Evolutionary conservation across 768 basidiomycete genomes (phyloP), one percentile per base, ranked within the genome.

Genomic region (Phanerochaete sordida): DNA sequence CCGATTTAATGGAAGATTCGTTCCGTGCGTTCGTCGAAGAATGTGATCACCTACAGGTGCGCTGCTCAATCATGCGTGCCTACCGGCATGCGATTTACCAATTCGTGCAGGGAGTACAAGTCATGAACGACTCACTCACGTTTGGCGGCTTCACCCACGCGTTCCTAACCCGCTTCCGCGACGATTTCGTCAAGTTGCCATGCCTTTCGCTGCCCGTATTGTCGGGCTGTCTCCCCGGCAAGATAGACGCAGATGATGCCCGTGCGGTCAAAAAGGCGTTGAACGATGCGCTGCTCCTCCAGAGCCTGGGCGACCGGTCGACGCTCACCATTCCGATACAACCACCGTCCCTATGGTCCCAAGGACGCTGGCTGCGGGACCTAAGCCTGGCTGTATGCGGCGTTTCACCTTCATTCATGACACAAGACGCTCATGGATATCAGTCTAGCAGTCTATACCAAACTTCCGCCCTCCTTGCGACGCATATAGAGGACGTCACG

Each of bases 11-110:
- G 82, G 90, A 92, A 45, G 84, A 81, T 4, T 77, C 84, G 13
- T 75, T 92, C 54, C 81, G 91, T 19, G 74, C 79, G 16, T 81
- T 88, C 57, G 78, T 89, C 4, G 91, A 93, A 68, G 90, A 91
- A 64, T 90, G 88, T 66, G 81, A 91, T 68, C 80, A 81, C 54
- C 76, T 87, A 15, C 91, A 91, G 82, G 90, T 88, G 55, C 8
- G 8, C 43, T 19, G 24, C 15, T 16, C 23, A 37, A n/a, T n/a
- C n/a, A n/a, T n/a, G n/a, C n/a, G n/a, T n/a, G n/a, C n/a, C n/a
- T n/a, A n/a, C n/a, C n/a, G n/a, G n/a, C n/a, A n/a, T n/a, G n/a
- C n/a, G n/a, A n/a, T n/a, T 23, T 31, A 1, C 19, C n/a, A n/a
- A n/a, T 30, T 21, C 8, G 24, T 28, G 12, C 63, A 92, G 88